phyloP scores from a whole-genome alignment of 2,329 filamentous ascomycete species.

The Aspergillus pseudotamarii region DNA sequence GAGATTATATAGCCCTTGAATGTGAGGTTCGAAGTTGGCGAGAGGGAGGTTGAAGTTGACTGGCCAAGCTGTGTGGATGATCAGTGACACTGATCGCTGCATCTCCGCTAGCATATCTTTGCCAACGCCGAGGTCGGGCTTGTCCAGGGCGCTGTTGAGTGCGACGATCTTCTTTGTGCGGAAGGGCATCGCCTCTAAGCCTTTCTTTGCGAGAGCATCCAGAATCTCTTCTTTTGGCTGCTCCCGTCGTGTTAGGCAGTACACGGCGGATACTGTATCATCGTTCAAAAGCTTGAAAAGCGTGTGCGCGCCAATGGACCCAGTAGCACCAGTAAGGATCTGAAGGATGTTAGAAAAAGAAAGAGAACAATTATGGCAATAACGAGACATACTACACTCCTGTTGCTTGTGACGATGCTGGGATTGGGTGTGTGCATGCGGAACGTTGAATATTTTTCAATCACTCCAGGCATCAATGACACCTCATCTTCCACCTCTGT shows the following conservation, averaged over 20 bases:
- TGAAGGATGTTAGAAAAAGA: conserved; percentile 5
- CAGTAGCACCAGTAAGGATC: conserved; percentile 49
- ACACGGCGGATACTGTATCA: conserved; percentile 37
- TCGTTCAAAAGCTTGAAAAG: conserved; percentile 43
- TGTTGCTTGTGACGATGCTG: conserved; percentile 22
- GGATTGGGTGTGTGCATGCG: conserved; percentile 25
- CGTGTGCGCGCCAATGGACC: conserved; percentile 47
- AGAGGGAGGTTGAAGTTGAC: conserved; percentile 59
- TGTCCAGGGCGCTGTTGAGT: conserved; percentile 42
- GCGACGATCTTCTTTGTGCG: conserved; percentile 43
- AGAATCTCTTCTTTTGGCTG: conserved; percentile 27
- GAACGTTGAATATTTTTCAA: conserved; percentile 52
- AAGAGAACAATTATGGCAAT: too few relatives aligned
- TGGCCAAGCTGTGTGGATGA: conserved; percentile 59
- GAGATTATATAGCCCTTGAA: conserved; percentile 48
- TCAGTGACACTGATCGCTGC: conserved; percentile 44
- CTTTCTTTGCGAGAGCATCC: conserved; percentile 22
- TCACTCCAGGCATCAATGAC: conserved; percentile 47
- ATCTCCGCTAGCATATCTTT: conserved; percentile 41
- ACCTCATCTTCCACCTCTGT: conserved; percentile 19
- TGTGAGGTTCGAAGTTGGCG: conserved; percentile 51
- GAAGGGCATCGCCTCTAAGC: conserved; percentile 24
- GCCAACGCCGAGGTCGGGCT: conserved; percentile 46
- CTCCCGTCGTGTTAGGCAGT: conserved; percentile 40
- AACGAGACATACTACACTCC: conserved; percentile 26